Percentiles rank a stretch among this genome's conserved stretches.
Conservation (phyloP, 768 basidiomycete species). For the Tylopilus balloui region DNA sequence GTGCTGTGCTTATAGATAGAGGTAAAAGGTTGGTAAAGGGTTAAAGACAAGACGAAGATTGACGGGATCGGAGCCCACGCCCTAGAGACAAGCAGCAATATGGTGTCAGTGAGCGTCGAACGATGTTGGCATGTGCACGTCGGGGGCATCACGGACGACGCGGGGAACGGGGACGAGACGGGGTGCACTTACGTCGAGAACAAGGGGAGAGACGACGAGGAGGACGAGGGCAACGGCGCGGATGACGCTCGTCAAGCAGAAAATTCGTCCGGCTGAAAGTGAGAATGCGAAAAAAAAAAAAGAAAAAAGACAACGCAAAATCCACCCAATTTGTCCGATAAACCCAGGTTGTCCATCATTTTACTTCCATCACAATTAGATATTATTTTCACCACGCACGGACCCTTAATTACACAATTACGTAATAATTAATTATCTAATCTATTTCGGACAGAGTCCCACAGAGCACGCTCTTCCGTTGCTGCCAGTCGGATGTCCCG, state of each 20-base stretch:
- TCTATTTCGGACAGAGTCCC: slow-evolving; percentile 25
- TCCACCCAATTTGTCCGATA: slow-evolving; percentile 13
- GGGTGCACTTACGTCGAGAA: slow-evolving; percentile 24
- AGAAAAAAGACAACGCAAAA: slow-evolving; percentile 21
- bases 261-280: slow-evolving; percentile 20
- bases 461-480: slow-evolving; percentile 40
- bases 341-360: neutral
- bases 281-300: slow-evolving; percentile 23
- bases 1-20: slow-evolving; percentile 40
- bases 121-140: neutral
- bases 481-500: slow-evolving; percentile 32
- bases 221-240: slow-evolving; percentile 12
- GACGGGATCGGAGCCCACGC: slow-evolving; percentile 31
- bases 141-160: neutral
- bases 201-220: slow-evolving; percentile 10
- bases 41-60: slow-evolving; percentile 32
- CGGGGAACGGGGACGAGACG: neutral
- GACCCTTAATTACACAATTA: slow-evolving; percentile 17
- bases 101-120: slow-evolving; percentile 6
- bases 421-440: slow-evolving; percentile 12
- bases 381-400: slow-evolving; percentile 28
- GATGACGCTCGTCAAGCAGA: slow-evolving; percentile 19
- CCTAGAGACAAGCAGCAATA: slow-evolving; percentile 9
- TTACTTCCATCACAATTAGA: slow-evolving; percentile 15
- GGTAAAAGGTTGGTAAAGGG: slow-evolving; percentile 32